These are phyloP conservation scores for Paecilomyces sp. DNA, from an alignment of 2,329 filamentous ascomycete species.

Conservation along the genomic window DNA sequence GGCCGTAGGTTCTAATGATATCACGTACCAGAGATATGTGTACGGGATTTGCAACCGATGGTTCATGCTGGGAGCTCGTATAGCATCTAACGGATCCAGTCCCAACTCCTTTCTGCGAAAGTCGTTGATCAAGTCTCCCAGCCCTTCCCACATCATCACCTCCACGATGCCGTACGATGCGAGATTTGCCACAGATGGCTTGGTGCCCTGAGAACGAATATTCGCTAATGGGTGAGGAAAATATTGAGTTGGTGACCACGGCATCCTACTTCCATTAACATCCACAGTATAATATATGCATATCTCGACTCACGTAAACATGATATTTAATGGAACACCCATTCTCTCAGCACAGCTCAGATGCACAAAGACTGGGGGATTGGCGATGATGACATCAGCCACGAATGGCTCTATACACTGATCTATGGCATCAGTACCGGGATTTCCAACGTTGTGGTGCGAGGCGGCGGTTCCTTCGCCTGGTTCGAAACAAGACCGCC, in stretches of 20 bases:
- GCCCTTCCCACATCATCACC: slow-evolving; percentile 40
- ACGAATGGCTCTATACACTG: slow-evolving; percentile 35
- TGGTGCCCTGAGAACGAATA: slow-evolving; percentile 27
- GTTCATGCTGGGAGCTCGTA: slow-evolving; percentile 12
- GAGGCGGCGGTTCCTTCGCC: slow-evolving; percentile 56
- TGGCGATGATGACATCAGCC: slow-evolving; percentile 50
- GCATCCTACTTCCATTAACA: slow-evolving; percentile 29
- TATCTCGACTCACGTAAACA: slow-evolving; percentile 31
- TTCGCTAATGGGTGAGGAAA: slow-evolving; percentile 48
- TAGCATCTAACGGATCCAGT: slow-evolving; percentile 31
- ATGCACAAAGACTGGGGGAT: slow-evolving; percentile 47
- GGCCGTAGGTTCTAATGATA: neutral
- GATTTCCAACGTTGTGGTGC: neutral
- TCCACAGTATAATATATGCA: neutral
- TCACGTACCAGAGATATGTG: slow-evolving; percentile 42
- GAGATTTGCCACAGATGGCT: slow-evolving; percentile 33
- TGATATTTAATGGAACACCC: slow-evolving; percentile 44
- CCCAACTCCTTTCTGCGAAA: slow-evolving; percentile 32
- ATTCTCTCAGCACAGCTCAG: slow-evolving; percentile 47
- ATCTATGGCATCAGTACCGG: neutral
- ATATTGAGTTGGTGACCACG: slow-evolving; percentile 25
- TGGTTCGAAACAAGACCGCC: slow-evolving; percentile 76
- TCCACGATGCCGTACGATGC: slow-evolving; percentile 43
- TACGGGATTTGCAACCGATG: slow-evolving; percentile 33
- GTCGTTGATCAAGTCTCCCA: slow-evolving; percentile 42